phyloP scores from a whole-genome alignment of 139 green algal genomes.

The Deuterostichococcus epilithicus region DNA sequence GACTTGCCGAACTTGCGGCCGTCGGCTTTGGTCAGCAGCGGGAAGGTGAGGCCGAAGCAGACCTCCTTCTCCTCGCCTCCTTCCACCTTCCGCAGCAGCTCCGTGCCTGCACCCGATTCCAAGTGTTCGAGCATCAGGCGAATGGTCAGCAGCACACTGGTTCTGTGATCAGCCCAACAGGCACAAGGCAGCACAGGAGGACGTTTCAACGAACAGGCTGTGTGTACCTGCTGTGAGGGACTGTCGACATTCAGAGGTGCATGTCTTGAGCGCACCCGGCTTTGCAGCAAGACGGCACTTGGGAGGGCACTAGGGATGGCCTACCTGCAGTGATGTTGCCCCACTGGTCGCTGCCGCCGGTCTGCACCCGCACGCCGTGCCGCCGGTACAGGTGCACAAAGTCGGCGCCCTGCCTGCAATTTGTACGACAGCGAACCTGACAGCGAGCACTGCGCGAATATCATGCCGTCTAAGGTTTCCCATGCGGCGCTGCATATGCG shows the following conservation, averaged over 20 bases:
- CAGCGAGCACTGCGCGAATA: no score
- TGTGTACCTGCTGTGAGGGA: no score
- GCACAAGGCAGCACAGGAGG: no score
- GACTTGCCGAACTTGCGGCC: constrained; percentile 97
- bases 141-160: no score
- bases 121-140: no score
- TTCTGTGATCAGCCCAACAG: no score
- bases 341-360: constrained; percentile 96
- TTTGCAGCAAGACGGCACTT: no score
- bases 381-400: constrained; percentile 89
- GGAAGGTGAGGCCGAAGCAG: constrained; percentile 88
- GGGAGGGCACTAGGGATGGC: background rate
- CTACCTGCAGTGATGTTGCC: constrained; percentile 92
- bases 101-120: constrained; percentile 44
- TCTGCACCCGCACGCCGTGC: constrained; percentile 79
- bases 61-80: constrained; percentile 24
- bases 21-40: constrained; percentile 82
- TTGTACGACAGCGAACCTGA: background rate
- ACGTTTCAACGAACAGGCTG: no score
- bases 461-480: no score
- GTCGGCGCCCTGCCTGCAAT: constrained; percentile 82
- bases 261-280: no score
- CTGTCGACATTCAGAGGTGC: no score
- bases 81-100: constrained; percentile 78
- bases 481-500: no score